Evolutionary conservation across 2,329 filamentous ascomycete species (phyloP), one percentile per base, ranked within the genome.

Genomic region (Bipolaris cookei): DNA sequence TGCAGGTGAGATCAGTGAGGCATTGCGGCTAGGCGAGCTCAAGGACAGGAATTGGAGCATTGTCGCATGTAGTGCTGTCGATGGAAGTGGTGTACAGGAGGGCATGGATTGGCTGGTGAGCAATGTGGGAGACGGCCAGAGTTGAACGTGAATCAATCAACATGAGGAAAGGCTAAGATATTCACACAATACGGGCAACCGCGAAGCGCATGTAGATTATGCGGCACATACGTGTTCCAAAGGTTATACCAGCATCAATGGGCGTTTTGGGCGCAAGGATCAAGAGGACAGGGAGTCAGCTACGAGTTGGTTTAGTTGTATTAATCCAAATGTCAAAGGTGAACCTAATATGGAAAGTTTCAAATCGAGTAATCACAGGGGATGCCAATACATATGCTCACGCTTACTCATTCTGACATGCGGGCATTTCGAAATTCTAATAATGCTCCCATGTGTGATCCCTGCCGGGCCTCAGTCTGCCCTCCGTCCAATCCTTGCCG

Each of bases 41-140:
- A 89, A 94, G 70, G 95, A 99, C 78, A 86, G 95, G 71, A 99
- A 98, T 83, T 99, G 95, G 95, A 98, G 92, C 78, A 99, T 99
- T 75, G 92, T 99, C 76, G 94, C 93, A 20, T 99, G 95, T 78
- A 96, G 91, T 65, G 95, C 95, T 13, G 94, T 99, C 54, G 95
- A 97, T 75, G 95, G 95, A 41, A 90, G 90, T 71, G 95, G 95
- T 76, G 91, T 99, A 42, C 91, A 89, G 62, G 95, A 99, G 79
- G 95, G 95, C 58, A 99, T 99, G 95, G 95, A 99, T 79, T 99
- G 95, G 95, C 82, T 99, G 75, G 92, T 96, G 83, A 91, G 94
- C 79, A 79, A 62, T 37, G 54, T 60, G 21, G 51, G 35, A n/a
- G 51, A 59, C n/a, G 52, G 37, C 2, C 45, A 58, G 42, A 51